A percentile compares a stretch with the other conserved stretches of the same genome.
Conservation (phyloP, 208 protist species). For the Leishmania amazonensis region DNA sequence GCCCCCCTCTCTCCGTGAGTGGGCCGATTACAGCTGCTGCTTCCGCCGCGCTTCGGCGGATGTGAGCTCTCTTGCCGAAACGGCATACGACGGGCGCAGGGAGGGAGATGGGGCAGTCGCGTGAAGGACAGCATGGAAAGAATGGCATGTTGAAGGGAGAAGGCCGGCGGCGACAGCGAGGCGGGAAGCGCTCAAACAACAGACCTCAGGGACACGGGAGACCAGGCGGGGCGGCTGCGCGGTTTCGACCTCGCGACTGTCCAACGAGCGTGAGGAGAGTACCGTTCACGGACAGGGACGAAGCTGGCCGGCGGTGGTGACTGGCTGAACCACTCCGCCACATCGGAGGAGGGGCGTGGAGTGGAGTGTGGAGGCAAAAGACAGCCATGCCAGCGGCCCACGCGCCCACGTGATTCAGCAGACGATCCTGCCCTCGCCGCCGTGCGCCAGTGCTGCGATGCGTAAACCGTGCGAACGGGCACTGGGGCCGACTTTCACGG, state of each 20-base stretch:
- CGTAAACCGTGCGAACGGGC: neutral
- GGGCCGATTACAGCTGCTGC: neutral
- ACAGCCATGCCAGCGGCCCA: too few species aligned
- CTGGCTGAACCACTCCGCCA: neutral
- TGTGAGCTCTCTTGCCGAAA: neutral
- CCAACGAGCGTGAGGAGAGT: too few species aligned
- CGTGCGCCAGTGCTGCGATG: neutral
- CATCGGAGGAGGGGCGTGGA: neutral
- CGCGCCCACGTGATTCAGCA: too few species aligned
- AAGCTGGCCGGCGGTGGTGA: neutral
- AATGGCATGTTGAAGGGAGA: too few species aligned
- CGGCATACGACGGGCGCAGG: neutral
- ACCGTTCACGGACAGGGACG: neutral
- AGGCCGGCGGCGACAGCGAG: too few species aligned
- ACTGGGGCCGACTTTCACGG: conserved; percentile 3
- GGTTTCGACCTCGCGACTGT: too few species aligned
- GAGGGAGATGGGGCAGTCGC: neutral
- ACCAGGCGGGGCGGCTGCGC: too few species aligned
- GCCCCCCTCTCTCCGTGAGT: too few species aligned
- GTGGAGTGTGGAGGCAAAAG: neutral
- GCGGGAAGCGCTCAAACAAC: too few species aligned
- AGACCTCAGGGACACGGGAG: too few species aligned
- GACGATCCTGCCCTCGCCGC: neutral
- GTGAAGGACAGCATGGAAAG: too few species aligned
- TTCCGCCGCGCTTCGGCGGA: neutral